These are phyloP conservation scores for Starmerella scarabaei DNA, from an alignment of 805 yeast genomes.

Conservation along the genomic window DNA sequence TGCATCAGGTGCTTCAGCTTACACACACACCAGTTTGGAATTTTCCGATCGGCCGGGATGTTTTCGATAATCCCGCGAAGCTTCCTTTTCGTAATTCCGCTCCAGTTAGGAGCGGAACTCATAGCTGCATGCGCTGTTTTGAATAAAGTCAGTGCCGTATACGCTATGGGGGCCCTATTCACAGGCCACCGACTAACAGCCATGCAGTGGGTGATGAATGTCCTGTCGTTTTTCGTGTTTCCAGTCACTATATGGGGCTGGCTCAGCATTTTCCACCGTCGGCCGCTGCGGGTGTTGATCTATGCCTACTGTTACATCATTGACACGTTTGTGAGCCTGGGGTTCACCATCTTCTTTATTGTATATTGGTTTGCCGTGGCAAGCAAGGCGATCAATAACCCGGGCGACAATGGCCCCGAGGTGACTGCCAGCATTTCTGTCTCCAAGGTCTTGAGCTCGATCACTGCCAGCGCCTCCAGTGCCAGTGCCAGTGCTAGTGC, in stretches of 20 bases:
- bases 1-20: too few relatives aligned
- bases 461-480: not conserved
- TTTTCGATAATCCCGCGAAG: slow-evolving; percentile 30
- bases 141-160: slow-evolving; percentile 80
- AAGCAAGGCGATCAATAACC: slow-evolving; percentile 19
- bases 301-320: slow-evolving; percentile 48
- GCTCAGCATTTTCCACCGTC: slow-evolving; percentile 38
- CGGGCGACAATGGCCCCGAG: not conserved
- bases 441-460: not conserved
- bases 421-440: not conserved
- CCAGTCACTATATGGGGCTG: slow-evolving; percentile 55
- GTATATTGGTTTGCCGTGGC: slow-evolving; percentile 52
- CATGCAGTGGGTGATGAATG: slow-evolving; percentile 70
- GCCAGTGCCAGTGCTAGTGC: slow-evolving; percentile 1
- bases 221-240: slow-evolving; percentile 48
- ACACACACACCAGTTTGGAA: too few relatives aligned
- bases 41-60: not conserved
- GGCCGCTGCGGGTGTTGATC: slow-evolving; percentile 47
- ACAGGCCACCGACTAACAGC: slow-evolving; percentile 76
- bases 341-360: slow-evolving; percentile 64
- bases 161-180: slow-evolving; percentile 71
- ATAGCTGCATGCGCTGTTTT: slow-evolving; percentile 61
- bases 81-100: slow-evolving; percentile 60
- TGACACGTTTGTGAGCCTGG: slow-evolving; percentile 54
- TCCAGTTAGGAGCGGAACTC: slow-evolving; percentile 78